Base-by-base conservation (phyloP, 352 stramenopile genomes). In the Globisporangium sylvaticum region DNA sequence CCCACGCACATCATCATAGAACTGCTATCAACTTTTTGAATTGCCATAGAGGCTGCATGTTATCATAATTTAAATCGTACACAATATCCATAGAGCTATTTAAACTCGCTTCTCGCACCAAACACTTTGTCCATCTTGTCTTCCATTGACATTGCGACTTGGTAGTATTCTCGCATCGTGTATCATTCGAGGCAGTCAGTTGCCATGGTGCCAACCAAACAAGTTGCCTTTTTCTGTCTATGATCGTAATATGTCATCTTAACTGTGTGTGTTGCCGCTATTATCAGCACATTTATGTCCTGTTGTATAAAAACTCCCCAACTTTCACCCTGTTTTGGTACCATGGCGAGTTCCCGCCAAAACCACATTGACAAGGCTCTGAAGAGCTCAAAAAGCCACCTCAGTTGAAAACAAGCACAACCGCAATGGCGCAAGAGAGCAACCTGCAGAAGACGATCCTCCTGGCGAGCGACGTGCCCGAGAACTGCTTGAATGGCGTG, bases 401-500 rank as follows among this genome's bases (percentile, higher is more conserved):
- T 54, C 25, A 31, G n/a, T 58, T 32, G 20, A 57, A 37, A n/a
- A 29, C 14, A 4, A 53, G 31, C 32, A 59, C 18, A 0, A 67
- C 12, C 10, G 18, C 25, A 48, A 64, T 53, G 50, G n/a, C n/a
- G n/a, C n/a, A n/a, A n/a, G 57, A 20, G 34, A 67, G 55, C 62
- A 82, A 86, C 66, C 69, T 91, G 60, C 85, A 93, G 68, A 68
- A 65, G 57, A 71, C 77, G 34, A 58, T 84, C 59, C 63, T 94
- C 71, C 69, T 91, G 29, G 80, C 72, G 29, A 92, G 83, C 68
- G 78, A 84, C 24, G 81, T 85, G 39, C 89, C 88, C 1, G 31
- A 64, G 27, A 78, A 59, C 62, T 95, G 87, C 61, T 69, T 89
- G n/a, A 64, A 84, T 59, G 83, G 78, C 6, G 75, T 81, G 31